Base-by-base conservation (phyloP, 768 basidiomycete genomes). In the Pleurotus tuber-regium region DNA sequence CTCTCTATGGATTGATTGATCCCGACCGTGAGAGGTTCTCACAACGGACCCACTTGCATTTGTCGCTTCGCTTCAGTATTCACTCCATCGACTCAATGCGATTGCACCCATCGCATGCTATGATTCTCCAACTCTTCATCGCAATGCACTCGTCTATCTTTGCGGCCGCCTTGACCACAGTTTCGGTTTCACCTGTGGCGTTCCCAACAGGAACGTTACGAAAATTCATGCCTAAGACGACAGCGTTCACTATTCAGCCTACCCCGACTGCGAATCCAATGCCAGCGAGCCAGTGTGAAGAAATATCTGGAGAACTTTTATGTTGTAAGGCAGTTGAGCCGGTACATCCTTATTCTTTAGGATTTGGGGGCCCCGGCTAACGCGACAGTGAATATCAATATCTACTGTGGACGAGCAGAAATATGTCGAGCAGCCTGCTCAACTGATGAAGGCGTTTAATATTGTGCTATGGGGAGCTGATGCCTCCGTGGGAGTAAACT, bases 121-220 rank as follows among this genome's bases (percentile, higher is more conserved):
- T n/a, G n/a, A n/a, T n/a, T n/a, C n/a, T n/a, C n/a, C n/a, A n/a
- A n/a, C n/a, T n/a, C n/a, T n/a, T n/a, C n/a, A n/a, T n/a, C n/a
- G n/a, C n/a, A n/a, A n/a, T n/a, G n/a, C n/a, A n/a, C n/a, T n/a
- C n/a, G n/a, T n/a, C 36, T 38, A 42, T 42, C 41, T 5, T 42
- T 42, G 41, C 41, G 18, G 41, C 41, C 41, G 41, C 41, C 16
- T 42, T 42, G 24, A 42, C 41, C 7, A 42, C 41, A 9, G 26
- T 42, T 24, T 42, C 41, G 8, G 21, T 42, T 11, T 4, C 18
- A 25, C 41, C 41, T 11, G 24, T 42, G 16, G 9, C 4, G 9
- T 25, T 24, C 10, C 21, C 41, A 1, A 42, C 41, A 25, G 41
- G 19, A 25, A 42, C 41, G 9, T 42, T 42, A 25, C 23, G 26